Base-by-base conservation (phyloP, 805 yeast species). In the Gaillardinia entomophila region DNA sequence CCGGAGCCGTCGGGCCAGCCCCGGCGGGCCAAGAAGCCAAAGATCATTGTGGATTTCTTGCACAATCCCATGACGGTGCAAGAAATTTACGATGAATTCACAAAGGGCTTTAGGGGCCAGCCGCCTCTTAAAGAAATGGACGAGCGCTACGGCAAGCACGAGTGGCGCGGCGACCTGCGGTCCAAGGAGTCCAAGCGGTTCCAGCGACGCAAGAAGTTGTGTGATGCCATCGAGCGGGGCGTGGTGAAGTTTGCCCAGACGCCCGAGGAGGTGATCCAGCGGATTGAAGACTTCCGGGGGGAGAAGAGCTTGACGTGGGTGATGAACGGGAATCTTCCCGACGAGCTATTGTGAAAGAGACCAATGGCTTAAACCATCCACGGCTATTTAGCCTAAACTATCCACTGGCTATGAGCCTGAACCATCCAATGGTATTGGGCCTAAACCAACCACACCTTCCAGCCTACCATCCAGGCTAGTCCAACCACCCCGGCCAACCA, bases 141-240 rank as follows among this genome's bases (percentile, higher is more conserved):
- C 39, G 57, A 55, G 17, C 53, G 62, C 31, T 64, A 56, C 41
- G 72, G 72, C 14, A 66, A 66, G 38, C 57, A 60, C 39, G 61
- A 60, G 33, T 66, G 72, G 72, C 47, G 72, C 32, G 72, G 72
- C 16, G 70, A 66, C 42, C 60, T 68, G 6, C 46, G 72, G 24
- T 61, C 68, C 12, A 66, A 66, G 41, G 70, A 66, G 36, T 55
- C 63, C 13, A 66, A 66, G 45, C 46, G 72, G 36, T 66, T 45
- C 42, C 72, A 66, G 39, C 50, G 72, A 40, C 44, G 72, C 25
- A 66, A 63, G 38, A 60, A 65, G 43, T 49, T 66, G 31, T 64
- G 68, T 35, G 70, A 66, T 37, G 68, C 70, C 13, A 62, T 66
- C 17, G 62, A 61, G 23, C 43, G 64, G 19, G 71, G 72, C 1